Evolutionary conservation across 108 stramenopile genomes (phyloP), one percentile per base, ranked within the genome.

Genomic region (Aurantiochytrium sp.): DNA sequence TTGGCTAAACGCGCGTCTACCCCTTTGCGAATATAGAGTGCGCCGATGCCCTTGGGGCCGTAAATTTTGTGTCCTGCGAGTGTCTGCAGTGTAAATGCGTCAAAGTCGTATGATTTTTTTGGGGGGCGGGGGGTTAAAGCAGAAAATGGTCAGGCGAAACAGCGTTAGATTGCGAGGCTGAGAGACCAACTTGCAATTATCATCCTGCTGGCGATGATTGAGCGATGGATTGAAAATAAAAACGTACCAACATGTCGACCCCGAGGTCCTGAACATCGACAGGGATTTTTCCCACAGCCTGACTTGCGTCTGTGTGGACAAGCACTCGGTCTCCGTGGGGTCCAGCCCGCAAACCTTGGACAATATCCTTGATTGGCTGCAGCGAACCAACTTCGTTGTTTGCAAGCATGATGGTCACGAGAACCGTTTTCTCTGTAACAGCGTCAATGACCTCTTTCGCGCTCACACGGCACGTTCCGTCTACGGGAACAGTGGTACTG

Each of bases 41-140:
- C 97, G 3, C 96, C 98, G 87, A 98, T 93, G 5, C 98, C 98
- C 89, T 98, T 98, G 58, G 98, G 97, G 14, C 97, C 98, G 42
- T 98, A 98, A 87, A 98, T 95, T 91, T 98, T 99, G 93, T 99
- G 99, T 29, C 99, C 99, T 12, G 98, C 99, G 44, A 99, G 60
- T 10, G 97, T 98, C 47, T 59, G 59, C n/a, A 35, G 29, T 59
- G 2, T 59, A 59, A 59, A 59, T 59, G 59, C 59, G n/a, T n/a
- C 21, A 21, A 19, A 59, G 18, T 59, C 18, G 18, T 19, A 59
- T 59, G 18, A 21, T 59, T 59, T n/a, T n/a, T n/a, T n/a, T n/a
- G n/a, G n/a, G n/a, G n/a, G n/a, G n/a, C n/a, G n/a, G n/a, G n/a
- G n/a, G n/a, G n/a, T n/a, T n/a, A n/a, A n/a, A n/a, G n/a, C n/a